Evolutionary conservation across 148 eudicot species (phyloP).

Genomic region (Vaccinium myrtillus): DNA sequence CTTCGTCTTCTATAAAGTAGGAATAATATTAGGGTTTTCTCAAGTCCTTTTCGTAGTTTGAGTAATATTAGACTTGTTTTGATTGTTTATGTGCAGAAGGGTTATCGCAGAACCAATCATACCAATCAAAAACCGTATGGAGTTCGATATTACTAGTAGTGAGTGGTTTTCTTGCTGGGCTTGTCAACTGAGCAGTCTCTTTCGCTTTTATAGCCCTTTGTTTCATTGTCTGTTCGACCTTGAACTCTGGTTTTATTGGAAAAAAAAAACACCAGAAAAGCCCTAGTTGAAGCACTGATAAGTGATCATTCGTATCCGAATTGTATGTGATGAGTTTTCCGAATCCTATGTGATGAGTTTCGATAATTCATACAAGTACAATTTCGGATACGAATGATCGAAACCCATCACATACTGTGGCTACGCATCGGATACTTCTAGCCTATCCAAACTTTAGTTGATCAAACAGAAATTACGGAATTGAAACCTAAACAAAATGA

Average conservation of each 20-base stretch:
- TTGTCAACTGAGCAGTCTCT: neutral
- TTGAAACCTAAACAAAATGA: no score
- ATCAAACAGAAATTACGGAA: no score
- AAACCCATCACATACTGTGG: neutral
- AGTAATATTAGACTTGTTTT: no score
- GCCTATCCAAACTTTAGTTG: no score
- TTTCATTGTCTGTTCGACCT: slow-evolving; percentile 7
- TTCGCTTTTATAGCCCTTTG: neutral
- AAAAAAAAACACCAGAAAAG: neutral
- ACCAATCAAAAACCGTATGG: neutral
- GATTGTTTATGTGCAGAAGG: no score
- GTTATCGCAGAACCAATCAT: neutral
- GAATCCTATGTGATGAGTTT: no score
- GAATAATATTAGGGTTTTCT: no score
- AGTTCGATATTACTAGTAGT: neutral
- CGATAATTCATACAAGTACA: no score
- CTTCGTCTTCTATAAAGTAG: no score
- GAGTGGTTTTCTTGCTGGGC: neutral
- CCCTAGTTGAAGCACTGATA: neutral
- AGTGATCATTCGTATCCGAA: no score
- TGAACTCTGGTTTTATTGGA: neutral
- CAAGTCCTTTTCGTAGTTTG: no score
- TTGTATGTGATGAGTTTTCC: neutral
- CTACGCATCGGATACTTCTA: neutral
- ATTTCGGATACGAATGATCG: no score